Evolutionary conservation across 2,329 filamentous ascomycete species (phyloP).

Genomic region (Fulvia fulva): DNA sequence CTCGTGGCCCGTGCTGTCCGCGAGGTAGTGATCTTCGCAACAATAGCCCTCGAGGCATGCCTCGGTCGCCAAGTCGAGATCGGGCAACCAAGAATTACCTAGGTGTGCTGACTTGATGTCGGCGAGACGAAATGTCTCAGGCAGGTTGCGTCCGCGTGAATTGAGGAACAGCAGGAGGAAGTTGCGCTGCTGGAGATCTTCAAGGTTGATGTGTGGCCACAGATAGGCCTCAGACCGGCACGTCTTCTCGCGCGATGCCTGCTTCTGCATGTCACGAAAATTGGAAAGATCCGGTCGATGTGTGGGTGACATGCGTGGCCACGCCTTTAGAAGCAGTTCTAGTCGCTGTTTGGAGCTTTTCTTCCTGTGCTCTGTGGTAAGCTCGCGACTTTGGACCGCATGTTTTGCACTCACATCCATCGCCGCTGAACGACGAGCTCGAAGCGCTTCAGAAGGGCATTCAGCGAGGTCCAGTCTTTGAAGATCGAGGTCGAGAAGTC

Average conservation of each 20-base stretch:
- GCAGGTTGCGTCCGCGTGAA: constrained; percentile 46
- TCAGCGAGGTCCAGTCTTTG: constrained; percentile 35
- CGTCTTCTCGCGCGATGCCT: constrained; percentile 16
- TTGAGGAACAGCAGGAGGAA: constrained; percentile 51
- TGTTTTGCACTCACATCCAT: constrained; percentile 38
- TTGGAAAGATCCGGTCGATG: constrained; percentile 53
- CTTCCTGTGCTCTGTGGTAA: constrained; percentile 36
- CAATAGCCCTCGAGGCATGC: constrained; percentile 9
- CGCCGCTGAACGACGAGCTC: constrained; percentile 51
- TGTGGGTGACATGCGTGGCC: constrained; percentile 47
- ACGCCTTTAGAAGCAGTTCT: constrained; percentile 45
- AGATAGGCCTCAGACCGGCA: constrained; percentile 37
- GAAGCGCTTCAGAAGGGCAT: constrained; percentile 47
- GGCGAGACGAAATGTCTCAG: constrained; percentile 46
- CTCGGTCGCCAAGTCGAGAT: constrained; percentile 3
- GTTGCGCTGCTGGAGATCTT: constrained; percentile 49
- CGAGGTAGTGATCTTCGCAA: constrained; percentile 10
- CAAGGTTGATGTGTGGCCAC: constrained; percentile 56
- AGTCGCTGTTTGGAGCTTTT: constrained; percentile 47
- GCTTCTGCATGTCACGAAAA: constrained; percentile 25
- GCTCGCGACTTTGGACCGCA: background rate
- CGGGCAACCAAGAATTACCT: constrained; percentile 24
- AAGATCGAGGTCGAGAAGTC: constrained; percentile 34
- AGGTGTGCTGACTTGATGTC: constrained; percentile 40
- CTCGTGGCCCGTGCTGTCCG: constrained; percentile 8